These are phyloP conservation scores for Exophiala calicioides DNA, from an alignment of 2,329 filamentous ascomycete genomes.

Conservation along the genomic window DNA sequence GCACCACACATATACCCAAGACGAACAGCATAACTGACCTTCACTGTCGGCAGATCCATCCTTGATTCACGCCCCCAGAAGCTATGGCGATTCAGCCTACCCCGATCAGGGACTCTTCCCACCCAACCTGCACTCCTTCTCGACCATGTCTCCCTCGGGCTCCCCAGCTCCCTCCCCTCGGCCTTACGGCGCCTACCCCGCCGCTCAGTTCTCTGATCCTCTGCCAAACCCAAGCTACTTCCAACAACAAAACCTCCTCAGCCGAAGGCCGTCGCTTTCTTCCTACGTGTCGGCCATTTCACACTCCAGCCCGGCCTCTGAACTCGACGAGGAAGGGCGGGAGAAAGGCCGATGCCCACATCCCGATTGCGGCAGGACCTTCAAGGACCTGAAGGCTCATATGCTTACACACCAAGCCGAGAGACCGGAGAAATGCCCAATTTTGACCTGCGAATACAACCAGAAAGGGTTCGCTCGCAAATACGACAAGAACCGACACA, in stretches of 20 bases:
- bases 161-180: constrained; percentile 38
- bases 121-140: constrained; percentile 35
- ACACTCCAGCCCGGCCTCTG: constrained; percentile 60
- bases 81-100: constrained; percentile 18
- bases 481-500: constrained; percentile 95
- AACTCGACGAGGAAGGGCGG: constrained; percentile 60
- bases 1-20: neutral
- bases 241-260: constrained; percentile 31
- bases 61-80: constrained; percentile 22
- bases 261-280: constrained; percentile 56
- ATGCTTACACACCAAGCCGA: constrained; percentile 93
- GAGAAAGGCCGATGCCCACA: constrained; percentile 75
- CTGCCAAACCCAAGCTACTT: constrained; percentile 30
- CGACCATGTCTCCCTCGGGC: constrained; percentile 36
- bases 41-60: constrained; percentile 24
- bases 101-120: constrained; percentile 30
- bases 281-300: constrained; percentile 69
- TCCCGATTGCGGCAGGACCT: constrained; percentile 78
- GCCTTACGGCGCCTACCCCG: constrained; percentile 32
- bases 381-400: constrained; percentile 91
- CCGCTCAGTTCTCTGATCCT: constrained; percentile 32
- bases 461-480: constrained; percentile 90
- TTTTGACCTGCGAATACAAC: constrained; percentile 88
- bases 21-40: constrained; percentile 14
- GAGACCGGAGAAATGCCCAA: constrained; percentile 91